phyloP scores from a whole-genome alignment of 306 rosid genomes.

The Gillenia trifoliata region DNA sequence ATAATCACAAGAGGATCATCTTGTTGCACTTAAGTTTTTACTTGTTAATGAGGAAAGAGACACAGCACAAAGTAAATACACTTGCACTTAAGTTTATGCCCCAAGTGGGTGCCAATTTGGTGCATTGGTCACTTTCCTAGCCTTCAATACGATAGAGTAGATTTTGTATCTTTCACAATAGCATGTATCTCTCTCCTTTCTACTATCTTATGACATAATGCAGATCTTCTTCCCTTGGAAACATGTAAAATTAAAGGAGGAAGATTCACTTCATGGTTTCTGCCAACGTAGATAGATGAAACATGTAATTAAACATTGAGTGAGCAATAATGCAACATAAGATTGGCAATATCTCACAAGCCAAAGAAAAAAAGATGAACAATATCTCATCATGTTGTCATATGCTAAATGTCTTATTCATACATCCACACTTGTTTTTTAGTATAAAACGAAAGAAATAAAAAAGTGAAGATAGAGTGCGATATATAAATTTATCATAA shows the following conservation, averaged over 20 bases:
- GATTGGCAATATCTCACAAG: not conserved
- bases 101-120: not conserved
- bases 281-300: not conserved
- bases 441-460: not conserved
- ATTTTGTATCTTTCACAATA: not conserved
- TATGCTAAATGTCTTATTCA: not conserved
- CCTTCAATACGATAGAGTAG: not conserved
- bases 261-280: too few species aligned
- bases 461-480: not conserved
- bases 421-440: not conserved
- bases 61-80: too few species aligned
- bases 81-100: not conserved
- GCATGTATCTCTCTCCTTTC: too few species aligned
- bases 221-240: not conserved
- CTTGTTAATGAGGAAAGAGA: too few species aligned
- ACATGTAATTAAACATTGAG: not conserved
- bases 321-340: not conserved
- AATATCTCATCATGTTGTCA: not conserved
- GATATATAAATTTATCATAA: not conserved
- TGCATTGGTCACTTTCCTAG: not conserved
- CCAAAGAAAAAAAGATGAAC: not conserved
- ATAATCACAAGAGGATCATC: too few species aligned
- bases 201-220: too few species aligned
- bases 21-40: too few species aligned
- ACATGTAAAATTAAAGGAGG: not conserved